Evolutionary conservation across 2,329 filamentous ascomycete genomes (phyloP).

Genomic region (Aureobasidium sp.): DNA sequence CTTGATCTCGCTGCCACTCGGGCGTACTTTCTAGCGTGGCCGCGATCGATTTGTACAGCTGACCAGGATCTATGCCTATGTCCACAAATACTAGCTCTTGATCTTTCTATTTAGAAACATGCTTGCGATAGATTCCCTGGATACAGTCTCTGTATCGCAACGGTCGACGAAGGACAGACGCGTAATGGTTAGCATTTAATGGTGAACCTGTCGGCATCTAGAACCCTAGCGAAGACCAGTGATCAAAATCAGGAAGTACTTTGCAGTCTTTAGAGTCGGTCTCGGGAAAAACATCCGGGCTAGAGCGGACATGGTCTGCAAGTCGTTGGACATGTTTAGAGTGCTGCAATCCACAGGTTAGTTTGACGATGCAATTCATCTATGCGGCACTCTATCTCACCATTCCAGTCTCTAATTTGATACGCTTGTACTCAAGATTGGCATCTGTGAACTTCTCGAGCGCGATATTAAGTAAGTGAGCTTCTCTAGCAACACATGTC

Average conservation of each 20-base stretch:
- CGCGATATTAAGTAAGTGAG: neutral
- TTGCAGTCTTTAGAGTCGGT: neutral
- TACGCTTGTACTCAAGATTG: neutral
- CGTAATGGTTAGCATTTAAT: neutral
- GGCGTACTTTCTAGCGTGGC: neutral
- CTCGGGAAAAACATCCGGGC: neutral
- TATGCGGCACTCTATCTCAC: neutral
- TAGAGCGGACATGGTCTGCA: neutral
- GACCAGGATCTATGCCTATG: conserved; percentile 2
- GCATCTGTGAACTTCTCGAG: neutral
- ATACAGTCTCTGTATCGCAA: neutral
- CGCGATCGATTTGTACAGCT: neutral
- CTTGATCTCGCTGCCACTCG: neutral
- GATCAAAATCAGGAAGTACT: neutral
- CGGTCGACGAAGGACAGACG: neutral
- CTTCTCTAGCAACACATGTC: neutral
- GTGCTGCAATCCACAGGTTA: neutral
- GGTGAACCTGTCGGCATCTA: conserved; percentile 6
- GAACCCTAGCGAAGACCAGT: conserved; percentile 1
- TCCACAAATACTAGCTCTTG: neutral
- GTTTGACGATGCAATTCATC: neutral
- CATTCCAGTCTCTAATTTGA: conserved; percentile 2
- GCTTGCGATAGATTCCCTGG: neutral
- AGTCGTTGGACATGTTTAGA: neutral
- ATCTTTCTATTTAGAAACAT: neutral